phyloP scores from a whole-genome alignment of 2,329 filamentous ascomycete species.

The Onygenales sp. region DNA sequence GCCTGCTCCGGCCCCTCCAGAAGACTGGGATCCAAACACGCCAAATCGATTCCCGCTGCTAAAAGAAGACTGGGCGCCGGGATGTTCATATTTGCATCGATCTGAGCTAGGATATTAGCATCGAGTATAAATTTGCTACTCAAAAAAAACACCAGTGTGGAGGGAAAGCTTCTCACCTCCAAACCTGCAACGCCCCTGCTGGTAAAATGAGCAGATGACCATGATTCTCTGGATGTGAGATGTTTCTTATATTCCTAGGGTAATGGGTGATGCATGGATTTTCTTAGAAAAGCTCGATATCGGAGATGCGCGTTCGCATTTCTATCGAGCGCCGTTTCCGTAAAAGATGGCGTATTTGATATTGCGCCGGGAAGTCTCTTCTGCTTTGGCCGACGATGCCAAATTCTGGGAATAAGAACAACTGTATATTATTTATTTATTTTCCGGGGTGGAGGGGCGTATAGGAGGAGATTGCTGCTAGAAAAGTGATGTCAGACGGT shows the following conservation, averaged over 20 bases:
- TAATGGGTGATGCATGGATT: too few relatives aligned
- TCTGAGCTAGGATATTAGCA: slow-evolving; percentile 30
- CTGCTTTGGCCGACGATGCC: too few relatives aligned
- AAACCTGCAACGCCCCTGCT: slow-evolving; percentile 55
- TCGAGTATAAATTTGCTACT: neutral
- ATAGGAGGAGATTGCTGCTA: too few relatives aligned
- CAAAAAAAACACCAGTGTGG: neutral
- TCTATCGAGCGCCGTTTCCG: too few relatives aligned
- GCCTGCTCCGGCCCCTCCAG: slow-evolving; percentile 16
- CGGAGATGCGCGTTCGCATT: too few relatives aligned
- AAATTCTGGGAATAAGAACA: too few relatives aligned
- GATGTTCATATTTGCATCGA: slow-evolving; percentile 52
- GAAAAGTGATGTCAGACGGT: too few relatives aligned
- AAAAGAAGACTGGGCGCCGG: slow-evolving; percentile 29
- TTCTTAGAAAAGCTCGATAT: too few relatives aligned
- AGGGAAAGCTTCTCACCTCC: slow-evolving; percentile 43
- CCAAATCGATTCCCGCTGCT: slow-evolving; percentile 51
- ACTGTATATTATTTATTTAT: too few relatives aligned
- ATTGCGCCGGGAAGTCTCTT: too few relatives aligned
- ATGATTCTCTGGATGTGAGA: slow-evolving; percentile 17
- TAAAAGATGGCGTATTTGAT: too few relatives aligned
- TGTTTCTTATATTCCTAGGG: neutral
- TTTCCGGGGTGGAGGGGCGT: too few relatives aligned
- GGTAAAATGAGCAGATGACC: slow-evolving; percentile 54
- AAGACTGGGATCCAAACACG: slow-evolving; percentile 29